Evolutionary conservation across 2,329 filamentous ascomycete genomes (phyloP), one percentile per base, ranked within the genome.

Genomic region (Fusarium humuli): DNA sequence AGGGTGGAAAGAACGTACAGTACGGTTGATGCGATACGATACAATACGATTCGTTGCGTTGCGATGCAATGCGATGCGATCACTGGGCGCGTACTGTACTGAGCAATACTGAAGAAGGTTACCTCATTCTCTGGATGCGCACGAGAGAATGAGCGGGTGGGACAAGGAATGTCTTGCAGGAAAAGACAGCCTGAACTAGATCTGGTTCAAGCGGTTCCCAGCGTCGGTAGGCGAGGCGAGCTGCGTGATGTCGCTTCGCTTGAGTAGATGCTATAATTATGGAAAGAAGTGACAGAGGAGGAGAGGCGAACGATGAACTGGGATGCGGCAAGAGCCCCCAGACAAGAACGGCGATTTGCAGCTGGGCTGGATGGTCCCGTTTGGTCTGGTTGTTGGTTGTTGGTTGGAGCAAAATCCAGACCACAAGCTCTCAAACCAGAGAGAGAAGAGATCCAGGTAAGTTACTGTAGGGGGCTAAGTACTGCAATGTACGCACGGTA

Each of bases 111-210:
- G 53, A 58, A 20, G 27, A 53, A 49, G 37, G 61, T 67, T 67
- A 70, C 66, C 61, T 70, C 67, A 70, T 70, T 65, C 62, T 68
- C 53, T 65, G 42, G 48, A 46, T 56, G 68, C 57, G 34, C 34
- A 37, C 34, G 34, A 65, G 42, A 67, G 34, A 61, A 46, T 46
- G 40, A 53, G 45, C 44, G 46, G 42, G 42, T 69, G 59, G 48
- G 34, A 65, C 49, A n/a, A 53, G 37, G 54, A 42, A 61, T 61
- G 68, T 69, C 47, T 49, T 41, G 63, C 45, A 54, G 44, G 29
- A 40, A 37, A 64, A 61, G 16, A 18, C 41, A 25, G 41, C 32
- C 32, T 42, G 49, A n/a, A 25, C 40, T 45, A 13, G 34, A 50
- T 52, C 40, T 50, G 62, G 58, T 60, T 57, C 49, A 57, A 65